Percentiles rank a stretch among this genome's conserved stretches.
phyloP scores from a whole-genome alignment of 2,329 filamentous ascomycete genomes.

The Plenodomus tracheiphilus region DNA sequence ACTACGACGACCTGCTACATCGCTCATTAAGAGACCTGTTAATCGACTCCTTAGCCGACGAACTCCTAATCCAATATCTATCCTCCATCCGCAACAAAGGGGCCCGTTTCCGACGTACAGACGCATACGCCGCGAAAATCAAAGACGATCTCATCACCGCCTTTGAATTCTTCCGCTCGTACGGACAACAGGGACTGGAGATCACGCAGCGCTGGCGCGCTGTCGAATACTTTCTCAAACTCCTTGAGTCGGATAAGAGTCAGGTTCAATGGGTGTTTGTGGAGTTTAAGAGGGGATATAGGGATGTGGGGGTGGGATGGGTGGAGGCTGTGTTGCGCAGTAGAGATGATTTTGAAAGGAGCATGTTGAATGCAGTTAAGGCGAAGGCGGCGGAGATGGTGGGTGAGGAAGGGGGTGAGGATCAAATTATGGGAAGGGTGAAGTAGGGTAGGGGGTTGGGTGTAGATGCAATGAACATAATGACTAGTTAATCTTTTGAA shows the following conservation, averaged over 20 bases:
- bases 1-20: constrained; percentile 84
- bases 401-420: constrained; percentile 68
- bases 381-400: constrained; percentile 82
- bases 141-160: constrained; percentile 89
- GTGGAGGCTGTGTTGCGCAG: constrained; percentile 87
- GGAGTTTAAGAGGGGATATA: constrained; percentile 81
- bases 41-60: constrained; percentile 89
- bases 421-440: constrained; percentile 94
- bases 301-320: constrained; percentile 94
- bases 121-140: constrained; percentile 91
- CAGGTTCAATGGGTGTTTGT: constrained; percentile 77
- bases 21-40: constrained; percentile 88
- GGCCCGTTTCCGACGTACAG: constrained; percentile 81
- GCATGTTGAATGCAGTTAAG: constrained; percentile 87
- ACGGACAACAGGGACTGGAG: constrained; percentile 51
- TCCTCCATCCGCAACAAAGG: constrained; percentile 83
- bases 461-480: too few species aligned
- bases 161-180: constrained; percentile 82
- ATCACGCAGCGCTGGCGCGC: constrained; percentile 94
- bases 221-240: constrained; percentile 77
- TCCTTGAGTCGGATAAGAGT: constrained; percentile 76
- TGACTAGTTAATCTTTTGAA: too few species aligned
- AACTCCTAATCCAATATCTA: constrained; percentile 85
- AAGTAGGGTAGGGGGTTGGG: constrained; percentile 59
- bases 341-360: constrained; percentile 90